Evolutionary conservation across 2,329 filamentous ascomycete species (phyloP).

Genomic region (Stagonosporopsis tanaceti): DNA sequence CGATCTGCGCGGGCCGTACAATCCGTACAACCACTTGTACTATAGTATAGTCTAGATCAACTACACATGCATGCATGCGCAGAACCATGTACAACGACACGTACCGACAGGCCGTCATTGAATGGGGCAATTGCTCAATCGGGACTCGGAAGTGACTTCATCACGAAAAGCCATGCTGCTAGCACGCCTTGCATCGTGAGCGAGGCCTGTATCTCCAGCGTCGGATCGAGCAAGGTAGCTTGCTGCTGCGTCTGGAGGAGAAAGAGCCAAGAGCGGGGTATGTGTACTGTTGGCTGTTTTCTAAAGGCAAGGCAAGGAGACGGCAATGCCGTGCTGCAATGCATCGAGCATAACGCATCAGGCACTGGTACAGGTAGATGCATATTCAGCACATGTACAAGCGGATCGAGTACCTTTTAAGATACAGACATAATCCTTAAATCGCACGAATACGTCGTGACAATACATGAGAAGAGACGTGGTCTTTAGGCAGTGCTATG

Average conservation of each 20-base stretch:
- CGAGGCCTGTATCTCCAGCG: constrained; percentile 5
- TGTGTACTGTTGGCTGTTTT: constrained; percentile 3
- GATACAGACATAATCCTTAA: not conserved
- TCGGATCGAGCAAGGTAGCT: constrained; percentile 5
- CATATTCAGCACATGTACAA: not conserved
- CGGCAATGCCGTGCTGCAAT: constrained; percentile 9
- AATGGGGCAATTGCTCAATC: not conserved
- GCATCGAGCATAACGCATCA: constrained; percentile 11
- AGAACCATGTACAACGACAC: constrained; percentile 1
- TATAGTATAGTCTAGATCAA: not conserved
- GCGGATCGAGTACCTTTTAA: not conserved
- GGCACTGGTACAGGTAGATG: not conserved
- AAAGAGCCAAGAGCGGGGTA: constrained; percentile 17
- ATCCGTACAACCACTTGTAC: not conserved
- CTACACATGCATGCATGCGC: constrained; percentile 3
- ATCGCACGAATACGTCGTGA: not conserved
- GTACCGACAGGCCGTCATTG: not conserved
- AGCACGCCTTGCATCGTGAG: constrained; percentile 6
- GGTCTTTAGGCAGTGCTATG: not conserved
- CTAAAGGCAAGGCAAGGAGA: constrained; percentile 2
- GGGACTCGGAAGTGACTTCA: not conserved
- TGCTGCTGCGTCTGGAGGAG: not conserved
- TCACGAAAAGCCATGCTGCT: constrained; percentile 3
- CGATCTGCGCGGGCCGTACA: constrained; percentile 9
- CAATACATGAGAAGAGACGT: not conserved